Conservation (phyloP, 257 asterid genomes). For the Fraxinus anomala region DNA sequence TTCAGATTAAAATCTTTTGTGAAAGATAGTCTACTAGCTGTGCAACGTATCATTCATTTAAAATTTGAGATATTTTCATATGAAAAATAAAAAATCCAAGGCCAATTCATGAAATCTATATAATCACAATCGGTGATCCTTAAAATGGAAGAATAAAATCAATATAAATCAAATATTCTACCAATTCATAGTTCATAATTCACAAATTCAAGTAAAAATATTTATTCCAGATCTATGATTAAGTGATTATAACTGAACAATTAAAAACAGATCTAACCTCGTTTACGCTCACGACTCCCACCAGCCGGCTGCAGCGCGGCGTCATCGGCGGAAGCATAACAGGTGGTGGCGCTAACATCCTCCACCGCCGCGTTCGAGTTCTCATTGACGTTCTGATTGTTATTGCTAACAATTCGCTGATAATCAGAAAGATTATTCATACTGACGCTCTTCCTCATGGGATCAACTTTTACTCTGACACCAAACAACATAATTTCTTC, state of each 20-base stretch:
- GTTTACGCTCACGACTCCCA: slow-evolving; percentile 76
- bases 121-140: not conserved
- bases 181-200: not conserved
- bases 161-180: not conserved
- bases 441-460: slow-evolving; percentile 89
- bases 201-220: not conserved
- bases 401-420: slow-evolving; percentile 34
- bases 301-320: slow-evolving; percentile 52
- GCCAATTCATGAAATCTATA: not conserved
- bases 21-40: not conserved
- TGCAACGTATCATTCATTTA: slow-evolving; percentile 15
- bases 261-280: slow-evolving; percentile 61
- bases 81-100: not conserved
- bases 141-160: not conserved
- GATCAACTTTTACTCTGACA: slow-evolving; percentile 77
- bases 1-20: not conserved
- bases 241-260: not conserved
- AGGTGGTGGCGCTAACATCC: slow-evolving; percentile 22
- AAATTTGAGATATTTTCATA: slow-evolving; percentile 6
- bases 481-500: slow-evolving; percentile 83
- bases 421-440: slow-evolving; percentile 79
- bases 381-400: slow-evolving; percentile 22
- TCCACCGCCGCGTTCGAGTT: slow-evolving; percentile 35
- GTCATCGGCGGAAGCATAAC: slow-evolving; percentile 83
- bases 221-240: not conserved